Base-by-base conservation (phyloP, 768 basidiomycete genomes). In the Lactarius trivialis region DNA sequence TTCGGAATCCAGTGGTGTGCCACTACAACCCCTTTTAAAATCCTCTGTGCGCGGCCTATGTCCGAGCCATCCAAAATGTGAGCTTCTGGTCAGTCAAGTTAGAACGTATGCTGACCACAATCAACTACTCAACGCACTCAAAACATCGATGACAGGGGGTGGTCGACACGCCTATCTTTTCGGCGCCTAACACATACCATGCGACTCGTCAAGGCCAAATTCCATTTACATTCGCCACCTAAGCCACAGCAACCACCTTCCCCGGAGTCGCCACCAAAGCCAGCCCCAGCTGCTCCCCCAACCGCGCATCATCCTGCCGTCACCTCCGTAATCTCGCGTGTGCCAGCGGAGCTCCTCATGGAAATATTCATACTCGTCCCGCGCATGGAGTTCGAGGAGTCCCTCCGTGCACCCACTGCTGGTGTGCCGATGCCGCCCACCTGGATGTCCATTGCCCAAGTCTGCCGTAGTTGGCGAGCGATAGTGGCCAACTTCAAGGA, bases 301-400 rank as follows among this genome's bases (percentile, higher is more conserved):
- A 33, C 9, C 3, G 7, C 49, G 14, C 11, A 4, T 17, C 28
- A 34, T 7, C n/a, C 26, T 33, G 9, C 8, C 26, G 19, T 14
- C 14, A 37, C 28, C 14, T 45, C 56, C 19, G 41, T 56, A 2
- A 62, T 63, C 43, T 54, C 52, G 4, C 15, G 33, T 39, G 5
- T 63, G 19, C 61, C 61, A n/a, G 36, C 52, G n/a, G 61, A 58
- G 15, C 41, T 58, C 43, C 61, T 63, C 43, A 37, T 21, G 7
- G 51, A 36, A n/a, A 54, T 63, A 36, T 58, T 63, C 36, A n/a
- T 15, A n/a, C 61, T 32, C 7, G 51, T 63, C n/a, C 61, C 61
- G 3, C 56, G 56, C 28, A 45, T 58, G n/a, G 34, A 58, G 32
- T 63, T 63, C 11, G 51, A 62, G 11, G 61, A 62, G 12, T 58